Evolutionary conservation across 2,329 filamentous ascomycete genomes (phyloP), one percentile per base, ranked within the genome.

Genomic region (Huntiella abstrusa): DNA sequence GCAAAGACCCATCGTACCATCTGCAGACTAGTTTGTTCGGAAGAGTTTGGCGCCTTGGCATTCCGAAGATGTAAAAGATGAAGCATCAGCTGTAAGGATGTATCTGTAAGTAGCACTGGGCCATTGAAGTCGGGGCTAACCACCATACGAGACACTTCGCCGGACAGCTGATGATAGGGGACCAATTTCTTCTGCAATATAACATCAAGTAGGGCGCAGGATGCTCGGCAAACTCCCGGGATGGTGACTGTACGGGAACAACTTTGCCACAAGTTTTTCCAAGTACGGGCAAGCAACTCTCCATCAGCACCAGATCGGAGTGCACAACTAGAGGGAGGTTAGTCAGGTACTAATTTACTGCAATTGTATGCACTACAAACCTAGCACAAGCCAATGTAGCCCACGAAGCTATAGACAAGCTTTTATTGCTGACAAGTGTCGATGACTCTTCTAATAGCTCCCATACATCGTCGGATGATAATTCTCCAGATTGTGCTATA

Each of bases 1-100:
- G 77, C 71, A 54, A 86, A 77, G 1, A 91, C 60, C 91, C 91
- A 98, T 54, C 77, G 71, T 47, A 91, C 73, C 33, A 91, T 70
- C 54, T 82, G 75, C 52, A 76, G 80, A 34, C 75, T 77, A 3
- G 77, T 80, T 35, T 68, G 67, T 53, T 77, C 73, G 52, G 74
- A 82, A 33, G 74, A 73, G 49, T 73, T 78, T 1, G 83, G 80
- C 39, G 80, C 75, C 54, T 79, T 71, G 22, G 72, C 69, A 53
- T 80, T 77, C 45, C 76, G 74, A 36, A 76, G 64, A 47, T 77
- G 70, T 33, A 91, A 65, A 37, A 92, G 60, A 46, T 73, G 71
- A 12, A 71, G 66, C 74, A 93, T 83, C 36, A 98, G 60, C 2
- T 70, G 65, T 13, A 88, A 65, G 3, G 83, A 81, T 1, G 85